Base-by-base conservation (phyloP, 169 alveolate species). In the Plasmodium malariae region DNA sequence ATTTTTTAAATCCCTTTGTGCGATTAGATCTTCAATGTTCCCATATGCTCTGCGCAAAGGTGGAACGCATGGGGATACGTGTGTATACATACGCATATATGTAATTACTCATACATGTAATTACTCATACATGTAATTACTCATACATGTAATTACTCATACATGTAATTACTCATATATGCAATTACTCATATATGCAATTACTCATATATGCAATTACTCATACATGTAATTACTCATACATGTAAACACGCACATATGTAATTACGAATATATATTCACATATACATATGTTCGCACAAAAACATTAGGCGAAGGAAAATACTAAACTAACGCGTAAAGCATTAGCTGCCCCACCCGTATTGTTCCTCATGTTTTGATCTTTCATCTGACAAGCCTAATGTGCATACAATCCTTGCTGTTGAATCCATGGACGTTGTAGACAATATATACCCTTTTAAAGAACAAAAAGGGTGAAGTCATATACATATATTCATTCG, bases 341-440 rank as follows among this genome's bases (percentile, higher is more conserved):
- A 48, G 34, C 7, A 49, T 11, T 21, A 71, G 24, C n/a, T 57
- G 32, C 12, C 36, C 21, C 48, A 78, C 89, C 55, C 63, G 21
- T 54, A 21, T 43, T 36, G 28, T 28, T 68, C 68, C 17, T 48
- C 55, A 37, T 78, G 51, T 17, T 48, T 12, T 34, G 28, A 7
- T 7, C 26, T 68, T 26, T 78, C 78, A 36, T 78, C 74, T 63
- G 40, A 17, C 12, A 68, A 19, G 37, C 37, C 76, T 57, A 67
- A 48, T 6, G 89, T 78, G 51, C 76, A 63, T 37, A 78, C 34
- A 5, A 78, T 67, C 69, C 43, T 36, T 2, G 74, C 48, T 12
- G 89, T 63, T 78, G 76, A 60, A 37, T 78, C 89, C 54, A 78
- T 7, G 14, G 89, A 78, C 26, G 19, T 43, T 17, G 78, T 78